These are phyloP conservation scores for Craterostigma plantagineum DNA, from an alignment of 257 asterid species.

Conservation along the genomic window DNA sequence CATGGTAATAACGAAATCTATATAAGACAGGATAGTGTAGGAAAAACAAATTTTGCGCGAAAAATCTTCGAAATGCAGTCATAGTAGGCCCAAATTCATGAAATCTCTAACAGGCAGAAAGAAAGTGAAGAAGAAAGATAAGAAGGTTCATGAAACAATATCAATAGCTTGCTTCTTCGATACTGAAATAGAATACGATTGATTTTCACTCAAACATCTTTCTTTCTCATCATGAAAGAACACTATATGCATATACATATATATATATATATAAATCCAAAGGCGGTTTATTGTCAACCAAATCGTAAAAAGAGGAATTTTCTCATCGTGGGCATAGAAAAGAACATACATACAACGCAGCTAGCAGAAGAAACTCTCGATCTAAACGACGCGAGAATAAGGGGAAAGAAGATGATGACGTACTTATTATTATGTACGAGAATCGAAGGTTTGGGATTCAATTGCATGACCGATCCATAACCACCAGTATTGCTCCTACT, in stretches of 20 bases:
- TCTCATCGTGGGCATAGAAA: slow-evolving; percentile 1
- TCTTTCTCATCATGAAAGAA: not conserved
- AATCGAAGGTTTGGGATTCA: slow-evolving; percentile 17
- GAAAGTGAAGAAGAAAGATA: not conserved
- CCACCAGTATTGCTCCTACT: not conserved
- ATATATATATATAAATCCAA: slow-evolving; percentile 4
- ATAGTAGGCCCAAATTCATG: not conserved
- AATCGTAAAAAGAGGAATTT: slow-evolving; percentile 2
- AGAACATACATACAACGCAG: slow-evolving; percentile 7
- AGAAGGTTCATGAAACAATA: slow-evolving; percentile 2
- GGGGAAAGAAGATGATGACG: slow-evolving; percentile 1
- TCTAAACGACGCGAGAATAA: not conserved
- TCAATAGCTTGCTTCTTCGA: slow-evolving; percentile 1
- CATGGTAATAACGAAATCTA: no score
- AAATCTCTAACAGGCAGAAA: not conserved
- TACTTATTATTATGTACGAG: slow-evolving; percentile 22
- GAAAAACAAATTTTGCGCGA: no score
- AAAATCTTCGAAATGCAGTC: no score
- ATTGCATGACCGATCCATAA: slow-evolving; percentile 13
- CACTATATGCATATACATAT: not conserved
- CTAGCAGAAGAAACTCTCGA: not conserved
- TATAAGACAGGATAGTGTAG: no score
- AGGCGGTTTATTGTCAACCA: slow-evolving; percentile 6
- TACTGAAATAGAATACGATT: not conserved
- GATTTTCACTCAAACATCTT: not conserved